phyloP scores from a whole-genome alignment of 2,329 filamentous ascomycete genomes.

The Xylaria sp. region DNA sequence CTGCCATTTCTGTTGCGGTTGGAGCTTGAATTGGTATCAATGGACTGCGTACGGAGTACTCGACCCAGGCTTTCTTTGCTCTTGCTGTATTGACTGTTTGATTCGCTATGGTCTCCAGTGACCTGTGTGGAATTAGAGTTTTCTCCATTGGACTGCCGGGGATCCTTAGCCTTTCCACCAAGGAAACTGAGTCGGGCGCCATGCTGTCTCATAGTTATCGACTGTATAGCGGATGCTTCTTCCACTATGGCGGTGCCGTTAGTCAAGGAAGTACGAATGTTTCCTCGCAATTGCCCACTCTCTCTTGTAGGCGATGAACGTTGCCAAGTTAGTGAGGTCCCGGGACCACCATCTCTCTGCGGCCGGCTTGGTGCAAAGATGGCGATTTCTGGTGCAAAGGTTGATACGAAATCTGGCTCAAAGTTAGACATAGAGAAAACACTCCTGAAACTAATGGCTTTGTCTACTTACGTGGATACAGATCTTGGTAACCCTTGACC shows the following conservation, averaged over 20 bases:
- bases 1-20: constrained; percentile 41
- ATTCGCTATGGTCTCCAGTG: constrained; percentile 48
- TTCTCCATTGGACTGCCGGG: constrained; percentile 47
- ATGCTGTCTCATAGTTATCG: constrained; percentile 63
- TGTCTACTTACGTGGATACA: constrained; percentile 70
- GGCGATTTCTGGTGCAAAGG: constrained; percentile 73
- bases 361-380: constrained; percentile 67
- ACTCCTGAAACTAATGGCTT: background rate
- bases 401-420: constrained; percentile 66
- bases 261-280: constrained; percentile 36
- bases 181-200: constrained; percentile 68
- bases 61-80: constrained; percentile 55
- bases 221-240: constrained; percentile 62
- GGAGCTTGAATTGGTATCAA: constrained; percentile 44
- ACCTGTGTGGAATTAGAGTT: constrained; percentile 41
- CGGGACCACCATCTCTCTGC: constrained; percentile 53
- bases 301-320: constrained; percentile 51
- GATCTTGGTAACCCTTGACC: constrained; percentile 66
- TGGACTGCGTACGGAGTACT: constrained; percentile 58
- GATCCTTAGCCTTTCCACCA: constrained; percentile 63
- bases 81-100: constrained; percentile 50
- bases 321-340: constrained; percentile 56
- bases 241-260: constrained; percentile 54
- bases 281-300: constrained; percentile 39
- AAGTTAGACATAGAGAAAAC: constrained; percentile 33